Evolutionary conservation across 1,284 basidiomycete genomes (phyloP).

Genomic region (Malassezia cuniculi): DNA sequence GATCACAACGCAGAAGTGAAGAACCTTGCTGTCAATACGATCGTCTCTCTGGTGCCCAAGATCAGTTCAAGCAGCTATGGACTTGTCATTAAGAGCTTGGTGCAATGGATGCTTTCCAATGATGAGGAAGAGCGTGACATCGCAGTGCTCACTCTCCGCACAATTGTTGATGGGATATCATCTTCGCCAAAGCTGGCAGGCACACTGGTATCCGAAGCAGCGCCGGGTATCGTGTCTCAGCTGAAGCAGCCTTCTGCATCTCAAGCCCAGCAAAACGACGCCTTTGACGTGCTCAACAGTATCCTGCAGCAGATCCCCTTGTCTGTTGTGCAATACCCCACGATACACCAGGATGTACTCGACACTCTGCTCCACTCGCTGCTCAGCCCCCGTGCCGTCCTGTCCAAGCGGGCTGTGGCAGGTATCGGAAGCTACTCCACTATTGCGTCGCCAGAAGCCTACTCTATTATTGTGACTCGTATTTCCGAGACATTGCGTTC

Average conservation of each 20-base stretch:
- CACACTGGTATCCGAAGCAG: constrained; percentile 68
- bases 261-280: constrained; percentile 1
- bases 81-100: constrained; percentile 73
- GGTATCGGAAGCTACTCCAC: constrained; percentile 58
- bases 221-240: constrained; percentile 67
- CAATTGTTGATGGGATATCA: constrained; percentile 77
- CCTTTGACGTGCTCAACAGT: constrained; percentile 4
- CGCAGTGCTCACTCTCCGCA: constrained; percentile 81
- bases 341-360: constrained; percentile 1
- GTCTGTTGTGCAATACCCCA: background rate
- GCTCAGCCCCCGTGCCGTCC: constrained; percentile 16
- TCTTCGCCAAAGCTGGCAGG: constrained; percentile 63
- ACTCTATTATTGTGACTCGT: background rate
- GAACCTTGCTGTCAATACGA: constrained; percentile 88
- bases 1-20: constrained; percentile 96
- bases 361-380: constrained; percentile 5
- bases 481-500: constrained; percentile 29
- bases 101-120: constrained; percentile 66
- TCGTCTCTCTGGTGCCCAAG: constrained; percentile 47
- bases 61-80: too few relatives aligned
- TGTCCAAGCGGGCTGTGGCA: constrained; percentile 29
- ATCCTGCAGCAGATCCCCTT: background rate
- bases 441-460: constrained; percentile 23
- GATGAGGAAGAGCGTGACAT: constrained; percentile 87
- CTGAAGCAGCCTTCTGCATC: constrained; percentile 49